These are phyloP conservation scores for Soucietia sequanensis DNA, from an alignment of 805 yeast species.

Conservation along the genomic window DNA sequence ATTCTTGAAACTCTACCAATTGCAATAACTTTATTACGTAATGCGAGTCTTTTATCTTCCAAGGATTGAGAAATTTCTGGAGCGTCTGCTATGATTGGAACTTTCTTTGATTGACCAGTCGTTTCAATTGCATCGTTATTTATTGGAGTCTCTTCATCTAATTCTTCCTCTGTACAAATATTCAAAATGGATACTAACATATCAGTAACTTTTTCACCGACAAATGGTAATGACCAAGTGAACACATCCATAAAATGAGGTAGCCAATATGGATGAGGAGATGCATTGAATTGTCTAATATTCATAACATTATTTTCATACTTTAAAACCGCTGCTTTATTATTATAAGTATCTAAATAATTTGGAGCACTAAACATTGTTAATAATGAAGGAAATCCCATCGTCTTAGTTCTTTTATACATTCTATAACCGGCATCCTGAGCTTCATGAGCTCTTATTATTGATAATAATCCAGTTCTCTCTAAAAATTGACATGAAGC, in stretches of 20 bases:
- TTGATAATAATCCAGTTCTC: constrained; percentile 73
- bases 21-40: constrained; percentile 87
- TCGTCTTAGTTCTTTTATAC: constrained; percentile 78
- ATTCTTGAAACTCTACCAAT: constrained; percentile 94
- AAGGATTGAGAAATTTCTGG: constrained; percentile 15
- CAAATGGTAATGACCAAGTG: constrained; percentile 96
- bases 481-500: constrained; percentile 81
- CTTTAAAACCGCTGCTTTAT: constrained; percentile 92
- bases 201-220: constrained; percentile 93
- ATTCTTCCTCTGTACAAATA: constrained; percentile 93
- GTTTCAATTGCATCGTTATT: constrained; percentile 14
- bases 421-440: constrained; percentile 97
- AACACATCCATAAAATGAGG: constrained; percentile 97
- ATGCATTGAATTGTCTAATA: constrained; percentile 87
- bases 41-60: constrained; percentile 45
- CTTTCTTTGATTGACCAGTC: constrained; percentile 7
- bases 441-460: constrained; percentile 95
- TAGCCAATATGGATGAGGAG: constrained; percentile 95
- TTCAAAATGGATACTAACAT: constrained; percentile 87
- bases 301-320: constrained; percentile 92
- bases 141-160: constrained; percentile 68
- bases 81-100: too few relatives aligned
- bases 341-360: constrained; percentile 86
- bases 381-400: constrained; percentile 86
- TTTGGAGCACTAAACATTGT: constrained; percentile 96